Conservation (phyloP, 306 rosid species). For the Cicer cuneatum region DNA sequence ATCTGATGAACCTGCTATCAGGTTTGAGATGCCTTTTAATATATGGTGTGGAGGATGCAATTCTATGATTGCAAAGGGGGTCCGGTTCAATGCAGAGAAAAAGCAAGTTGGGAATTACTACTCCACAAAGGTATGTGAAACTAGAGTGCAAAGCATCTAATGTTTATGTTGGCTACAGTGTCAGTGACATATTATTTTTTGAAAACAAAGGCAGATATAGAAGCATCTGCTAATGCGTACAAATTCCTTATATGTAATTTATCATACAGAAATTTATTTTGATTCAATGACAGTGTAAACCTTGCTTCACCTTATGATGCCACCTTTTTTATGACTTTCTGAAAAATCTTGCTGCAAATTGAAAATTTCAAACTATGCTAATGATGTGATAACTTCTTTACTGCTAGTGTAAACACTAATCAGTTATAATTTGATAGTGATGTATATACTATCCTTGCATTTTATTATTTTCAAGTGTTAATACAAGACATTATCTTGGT, state of each 20-base stretch:
- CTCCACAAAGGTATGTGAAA: constrained; percentile 76
- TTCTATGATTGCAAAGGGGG: constrained; percentile 98
- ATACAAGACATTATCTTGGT: constrained; percentile 11
- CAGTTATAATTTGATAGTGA: neutral
- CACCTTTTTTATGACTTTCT: neutral
- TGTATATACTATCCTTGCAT: neutral
- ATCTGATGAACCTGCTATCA: constrained; percentile 40
- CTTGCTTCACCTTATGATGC: neutral
- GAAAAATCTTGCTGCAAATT: constrained; percentile 4
- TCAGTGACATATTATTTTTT: neutral
- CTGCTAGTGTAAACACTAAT: neutral
- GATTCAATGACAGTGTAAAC: neutral
- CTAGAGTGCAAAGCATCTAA: constrained; percentile 13
- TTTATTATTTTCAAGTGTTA: neutral
- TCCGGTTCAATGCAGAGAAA: constrained; percentile 94
- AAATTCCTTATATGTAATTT: neutral
- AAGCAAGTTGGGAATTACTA: constrained; percentile 95
- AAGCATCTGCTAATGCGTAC: neutral
- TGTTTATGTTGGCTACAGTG: neutral
- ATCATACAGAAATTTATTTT: neutral
- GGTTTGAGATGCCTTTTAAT: constrained; percentile 96
- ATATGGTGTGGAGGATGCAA: constrained; percentile 99
- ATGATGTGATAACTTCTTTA: constrained; percentile 5
- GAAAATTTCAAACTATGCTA: neutral
- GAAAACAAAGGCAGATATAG: neutral